A percentile compares a stretch with the other conserved stretches of the same genome.
Evolutionary conservation across 108 stramenopile genomes (phyloP).

Genomic region (Aurantiochytrium sp.): DNA sequence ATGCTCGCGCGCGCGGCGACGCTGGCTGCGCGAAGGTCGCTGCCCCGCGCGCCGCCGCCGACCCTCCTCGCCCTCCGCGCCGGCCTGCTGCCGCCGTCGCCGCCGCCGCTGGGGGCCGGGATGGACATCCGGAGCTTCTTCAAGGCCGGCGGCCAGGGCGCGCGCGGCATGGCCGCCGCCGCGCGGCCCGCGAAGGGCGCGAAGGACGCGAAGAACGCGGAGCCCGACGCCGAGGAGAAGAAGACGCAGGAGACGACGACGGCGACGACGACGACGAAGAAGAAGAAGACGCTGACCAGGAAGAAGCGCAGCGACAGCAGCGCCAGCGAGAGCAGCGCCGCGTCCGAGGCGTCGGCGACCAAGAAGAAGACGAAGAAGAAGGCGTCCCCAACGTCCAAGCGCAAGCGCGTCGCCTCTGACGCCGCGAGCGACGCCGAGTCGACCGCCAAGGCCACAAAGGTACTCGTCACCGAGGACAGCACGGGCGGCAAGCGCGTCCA

Average conservation of each 20-base stretch:
- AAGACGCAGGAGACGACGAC: not conserved
- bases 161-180: no score
- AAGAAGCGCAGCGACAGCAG: not conserved
- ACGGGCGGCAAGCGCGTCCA: not conserved
- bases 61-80: no score
- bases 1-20: no score
- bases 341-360: not conserved
- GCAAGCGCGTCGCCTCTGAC: not conserved
- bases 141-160: not conserved
- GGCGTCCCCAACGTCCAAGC: no score
- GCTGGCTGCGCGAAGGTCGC: no score
- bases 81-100: no score
- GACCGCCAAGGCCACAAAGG: not conserved
- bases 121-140: slow-evolving; percentile 30
- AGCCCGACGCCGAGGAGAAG: not conserved
- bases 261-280: not conserved
- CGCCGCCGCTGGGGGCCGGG: not conserved
- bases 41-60: no score
- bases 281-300: not conserved
- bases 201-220: not conserved
- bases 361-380: not conserved
- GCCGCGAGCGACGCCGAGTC: not conserved
- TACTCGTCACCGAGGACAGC: slow-evolving; percentile 17
- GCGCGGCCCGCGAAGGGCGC: no score
- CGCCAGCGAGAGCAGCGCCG: not conserved